Conservation (phyloP, 2,329 filamentous ascomycete genomes). For the Ramichloridium luteum region DNA sequence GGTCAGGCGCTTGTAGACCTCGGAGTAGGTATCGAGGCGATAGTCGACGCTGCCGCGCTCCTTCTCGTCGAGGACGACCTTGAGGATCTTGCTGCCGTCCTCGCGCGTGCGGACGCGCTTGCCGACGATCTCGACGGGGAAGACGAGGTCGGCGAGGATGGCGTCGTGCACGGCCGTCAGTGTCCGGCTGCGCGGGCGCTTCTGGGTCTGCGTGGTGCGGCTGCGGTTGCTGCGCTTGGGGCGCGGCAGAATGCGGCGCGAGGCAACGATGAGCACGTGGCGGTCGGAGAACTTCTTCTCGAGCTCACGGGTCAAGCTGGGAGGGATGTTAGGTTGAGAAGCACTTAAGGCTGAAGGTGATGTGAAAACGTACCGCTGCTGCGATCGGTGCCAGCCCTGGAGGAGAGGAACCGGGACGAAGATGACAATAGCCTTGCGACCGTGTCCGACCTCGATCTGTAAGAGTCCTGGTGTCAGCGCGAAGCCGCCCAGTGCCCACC, state of each 20-base stretch:
- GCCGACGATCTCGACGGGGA: conserved; percentile 99
- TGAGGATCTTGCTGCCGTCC: conserved; percentile 95
- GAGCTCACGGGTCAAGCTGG: conserved; percentile 95
- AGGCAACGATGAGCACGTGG: conserved; percentile 97
- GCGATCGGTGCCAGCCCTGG: conserved; percentile 96
- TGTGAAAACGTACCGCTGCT: conserved; percentile 75
- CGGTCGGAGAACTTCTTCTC: conserved; percentile 99
- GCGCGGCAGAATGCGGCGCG: conserved; percentile 95
- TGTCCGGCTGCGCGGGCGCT: conserved; percentile 94
- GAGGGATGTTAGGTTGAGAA: background rate
- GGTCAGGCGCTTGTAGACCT: conserved; percentile 97
- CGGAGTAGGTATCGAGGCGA: conserved; percentile 97
- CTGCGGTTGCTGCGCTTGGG: conserved; percentile 97
- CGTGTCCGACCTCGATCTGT: conserved; percentile 99
- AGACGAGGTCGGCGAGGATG: conserved; percentile 96
- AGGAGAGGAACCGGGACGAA: conserved; percentile 99
- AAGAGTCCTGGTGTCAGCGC: conserved; percentile 45
- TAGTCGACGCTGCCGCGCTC: conserved; percentile 99
- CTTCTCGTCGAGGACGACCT: conserved; percentile 99
- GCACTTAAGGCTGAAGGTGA: background rate
- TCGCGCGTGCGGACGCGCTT: conserved; percentile 98
- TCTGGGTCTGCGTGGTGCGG: conserved; percentile 94
- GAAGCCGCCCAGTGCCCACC: conserved; percentile 44
- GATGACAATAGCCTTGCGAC: conserved; percentile 99
- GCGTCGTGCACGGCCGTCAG: conserved; percentile 98